phyloP scores from a whole-genome alignment of 116 monocot genomes.

The Dioscorea cayenensis region DNA sequence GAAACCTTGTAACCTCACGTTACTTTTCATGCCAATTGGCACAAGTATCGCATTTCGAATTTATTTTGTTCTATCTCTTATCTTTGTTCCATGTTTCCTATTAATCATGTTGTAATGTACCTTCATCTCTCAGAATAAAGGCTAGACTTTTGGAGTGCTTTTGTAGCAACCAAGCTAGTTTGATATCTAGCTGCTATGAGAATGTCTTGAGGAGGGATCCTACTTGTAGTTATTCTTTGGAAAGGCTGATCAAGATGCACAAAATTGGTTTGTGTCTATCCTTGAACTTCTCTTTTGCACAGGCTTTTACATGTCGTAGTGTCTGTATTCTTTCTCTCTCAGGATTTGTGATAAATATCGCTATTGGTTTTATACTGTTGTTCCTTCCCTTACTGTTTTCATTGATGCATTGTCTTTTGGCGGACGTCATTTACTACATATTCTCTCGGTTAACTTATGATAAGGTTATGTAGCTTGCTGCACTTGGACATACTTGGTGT shows the following conservation, averaged over 20 bases:
- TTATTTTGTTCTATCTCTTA: neutral
- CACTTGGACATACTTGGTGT: too few relatives aligned
- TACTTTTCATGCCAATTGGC: too few relatives aligned
- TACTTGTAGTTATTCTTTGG: slow-evolving; percentile 42
- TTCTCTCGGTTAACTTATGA: too few relatives aligned
- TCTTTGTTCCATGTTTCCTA: neutral
- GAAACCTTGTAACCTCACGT: too few relatives aligned
- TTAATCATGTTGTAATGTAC: neutral
- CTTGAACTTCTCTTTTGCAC: neutral
- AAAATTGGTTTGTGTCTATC: slow-evolving; percentile 36
- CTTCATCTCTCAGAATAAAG: slow-evolving; percentile 41
- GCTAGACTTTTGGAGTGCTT: slow-evolving; percentile 58
- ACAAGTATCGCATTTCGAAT: neutral
- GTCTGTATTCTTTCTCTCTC: neutral
- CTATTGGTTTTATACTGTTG: neutral
- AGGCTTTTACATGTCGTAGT: neutral
- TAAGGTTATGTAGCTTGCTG: too few relatives aligned
- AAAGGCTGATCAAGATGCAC: slow-evolving; percentile 63
- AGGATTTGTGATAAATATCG: neutral
- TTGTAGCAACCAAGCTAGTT: slow-evolving; percentile 18
- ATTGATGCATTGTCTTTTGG: too few relatives aligned
- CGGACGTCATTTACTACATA: too few relatives aligned
- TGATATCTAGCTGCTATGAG: slow-evolving; percentile 55
- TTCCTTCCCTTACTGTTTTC: neutral
- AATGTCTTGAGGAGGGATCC: slow-evolving; percentile 56